These are phyloP conservation scores for Diaporthe nobilis DNA, from an alignment of 2,329 filamentous ascomycete genomes.

Conservation along the genomic window DNA sequence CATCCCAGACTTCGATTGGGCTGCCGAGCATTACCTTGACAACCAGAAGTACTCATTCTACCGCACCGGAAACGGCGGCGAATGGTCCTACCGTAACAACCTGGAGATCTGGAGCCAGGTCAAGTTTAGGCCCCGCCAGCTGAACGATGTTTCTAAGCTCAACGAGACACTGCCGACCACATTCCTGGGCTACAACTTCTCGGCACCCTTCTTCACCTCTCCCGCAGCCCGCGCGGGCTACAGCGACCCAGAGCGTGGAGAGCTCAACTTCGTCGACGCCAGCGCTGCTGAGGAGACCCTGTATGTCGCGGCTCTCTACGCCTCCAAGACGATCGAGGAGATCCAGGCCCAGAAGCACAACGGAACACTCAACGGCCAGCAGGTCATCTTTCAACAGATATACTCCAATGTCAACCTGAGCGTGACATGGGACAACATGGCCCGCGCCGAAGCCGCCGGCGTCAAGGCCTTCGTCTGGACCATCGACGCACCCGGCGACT, in stretches of 20 bases:
- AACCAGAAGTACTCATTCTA: conserved; percentile 62
- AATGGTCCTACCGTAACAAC: conserved; percentile 67
- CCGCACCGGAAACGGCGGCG: conserved; percentile 62
- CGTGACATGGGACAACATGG: conserved; percentile 50
- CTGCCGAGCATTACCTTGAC: conserved; percentile 59
- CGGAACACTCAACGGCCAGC: conserved; percentile 48
- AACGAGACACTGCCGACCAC: conserved; percentile 53
- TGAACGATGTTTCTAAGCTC: conserved; percentile 55
- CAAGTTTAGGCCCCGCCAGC: conserved; percentile 57
- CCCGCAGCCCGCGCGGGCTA: conserved; percentile 62
- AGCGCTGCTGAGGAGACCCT: conserved; percentile 60
- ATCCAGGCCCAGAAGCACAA: conserved; percentile 46
- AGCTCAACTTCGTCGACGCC: conserved; percentile 62
- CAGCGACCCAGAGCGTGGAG: conserved; percentile 54
- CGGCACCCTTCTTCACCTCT: conserved; percentile 64
- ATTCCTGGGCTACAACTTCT: conserved; percentile 62
- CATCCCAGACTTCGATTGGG: conserved; percentile 65
- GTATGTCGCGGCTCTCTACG: conserved; percentile 54
- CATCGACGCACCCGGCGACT: conserved; percentile 48
- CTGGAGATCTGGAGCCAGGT: conserved; percentile 63
- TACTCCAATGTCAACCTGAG: conserved; percentile 53
- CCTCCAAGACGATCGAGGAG: conserved; percentile 51
- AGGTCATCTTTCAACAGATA: conserved; percentile 52
- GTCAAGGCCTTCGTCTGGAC: conserved; percentile 57
- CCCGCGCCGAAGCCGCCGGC: conserved; percentile 51